Evolutionary conservation across 2,329 filamentous ascomycete genomes (phyloP).

Genomic region (Penicillium rolfsii): DNA sequence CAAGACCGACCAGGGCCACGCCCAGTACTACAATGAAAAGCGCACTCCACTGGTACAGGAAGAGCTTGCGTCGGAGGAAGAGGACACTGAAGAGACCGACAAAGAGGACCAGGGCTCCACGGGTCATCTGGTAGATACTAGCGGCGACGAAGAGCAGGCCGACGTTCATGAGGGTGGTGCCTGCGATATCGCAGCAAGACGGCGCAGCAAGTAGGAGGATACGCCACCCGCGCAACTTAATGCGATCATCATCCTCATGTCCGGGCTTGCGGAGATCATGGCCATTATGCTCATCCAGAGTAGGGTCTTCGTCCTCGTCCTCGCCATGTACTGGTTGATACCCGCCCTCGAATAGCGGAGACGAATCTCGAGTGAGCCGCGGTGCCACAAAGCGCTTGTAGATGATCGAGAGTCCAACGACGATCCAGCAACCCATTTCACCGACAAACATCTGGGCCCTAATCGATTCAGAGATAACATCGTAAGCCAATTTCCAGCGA

Average conservation of each 20-base stretch:
- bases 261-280: conserved; percentile 56
- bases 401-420: conserved; percentile 71
- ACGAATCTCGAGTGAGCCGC: conserved; percentile 42
- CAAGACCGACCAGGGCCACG: conserved; percentile 86
- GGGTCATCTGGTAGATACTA: conserved; percentile 98
- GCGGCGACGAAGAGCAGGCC: conserved; percentile 91
- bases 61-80: conserved; percentile 78
- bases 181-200: conserved; percentile 89
- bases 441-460: conserved; percentile 94
- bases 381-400: conserved; percentile 61
- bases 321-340: conserved; percentile 67
- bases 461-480: conserved; percentile 3
- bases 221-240: conserved; percentile 68
- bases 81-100: conserved; percentile 93
- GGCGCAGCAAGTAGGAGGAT: conserved; percentile 79
- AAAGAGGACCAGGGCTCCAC: conserved; percentile 91
- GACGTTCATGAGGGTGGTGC: conserved; percentile 96
- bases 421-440: conserved; percentile 94
- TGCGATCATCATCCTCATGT: conserved; percentile 58
- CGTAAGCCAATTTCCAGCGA: conserved; percentile 7
- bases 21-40: conserved; percentile 84
- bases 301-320: conserved; percentile 53
- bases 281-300: conserved; percentile 47
- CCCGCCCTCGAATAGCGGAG: conserved; percentile 53
- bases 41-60: conserved; percentile 89